phyloP scores from a whole-genome alignment of 148 eudicot species.

The Tetragonia tetragonoides region DNA sequence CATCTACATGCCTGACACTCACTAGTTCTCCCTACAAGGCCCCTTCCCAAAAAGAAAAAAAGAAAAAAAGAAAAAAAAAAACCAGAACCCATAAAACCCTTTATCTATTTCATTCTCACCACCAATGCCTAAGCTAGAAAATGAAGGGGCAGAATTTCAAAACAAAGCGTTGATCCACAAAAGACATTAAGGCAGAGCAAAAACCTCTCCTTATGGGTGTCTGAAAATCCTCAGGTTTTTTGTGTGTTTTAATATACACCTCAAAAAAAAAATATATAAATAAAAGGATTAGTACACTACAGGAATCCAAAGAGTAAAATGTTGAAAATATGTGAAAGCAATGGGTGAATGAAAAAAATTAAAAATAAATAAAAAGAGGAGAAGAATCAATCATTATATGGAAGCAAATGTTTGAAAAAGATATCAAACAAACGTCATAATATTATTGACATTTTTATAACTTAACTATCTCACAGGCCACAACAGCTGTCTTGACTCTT shows the following conservation, averaged over 20 bases:
- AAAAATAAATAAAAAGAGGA: not conserved
- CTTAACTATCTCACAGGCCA: no score
- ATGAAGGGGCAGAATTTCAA: not conserved
- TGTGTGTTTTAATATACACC: not conserved
- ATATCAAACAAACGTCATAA: no score
- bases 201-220: not conserved
- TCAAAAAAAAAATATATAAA: no score
- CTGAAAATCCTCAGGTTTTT: constrained; percentile 1
- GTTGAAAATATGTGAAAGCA: not conserved
- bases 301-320: not conserved
- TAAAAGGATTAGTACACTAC: no score
- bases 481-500: no score
- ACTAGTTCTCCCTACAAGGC: no score
- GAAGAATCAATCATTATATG: not conserved
- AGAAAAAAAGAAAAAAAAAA: not conserved
- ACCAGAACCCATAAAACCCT: not conserved
- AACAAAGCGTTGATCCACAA: not conserved
- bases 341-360: no score
- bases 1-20: not conserved
- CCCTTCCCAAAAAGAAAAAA: not conserved
- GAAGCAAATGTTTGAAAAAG: not conserved
- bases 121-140: no score
- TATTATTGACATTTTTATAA: no score
- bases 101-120: not conserved
- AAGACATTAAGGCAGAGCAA: not conserved